Conservation (phyloP, 2,329 filamentous ascomycete genomes). For the Diplodia corticola region DNA sequence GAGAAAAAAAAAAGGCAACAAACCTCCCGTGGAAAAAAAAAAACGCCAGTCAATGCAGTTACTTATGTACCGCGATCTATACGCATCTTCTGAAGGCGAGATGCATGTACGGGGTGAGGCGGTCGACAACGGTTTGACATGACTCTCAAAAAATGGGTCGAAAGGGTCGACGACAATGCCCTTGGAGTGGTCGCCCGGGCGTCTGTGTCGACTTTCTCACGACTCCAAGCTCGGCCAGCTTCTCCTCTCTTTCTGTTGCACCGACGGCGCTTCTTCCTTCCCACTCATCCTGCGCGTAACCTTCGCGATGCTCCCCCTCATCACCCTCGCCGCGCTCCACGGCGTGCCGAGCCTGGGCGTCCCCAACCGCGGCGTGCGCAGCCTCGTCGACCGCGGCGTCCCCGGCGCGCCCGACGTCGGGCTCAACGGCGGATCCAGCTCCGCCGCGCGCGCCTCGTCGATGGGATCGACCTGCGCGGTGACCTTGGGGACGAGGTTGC, state of each 20-base stretch:
- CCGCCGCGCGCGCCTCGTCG: not conserved
- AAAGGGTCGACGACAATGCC: not conserved
- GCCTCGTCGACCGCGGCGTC: not conserved
- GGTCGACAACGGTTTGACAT: not conserved
- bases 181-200: not conserved
- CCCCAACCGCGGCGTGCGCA: not conserved
- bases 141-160: not conserved
- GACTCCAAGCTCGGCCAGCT: constrained; percentile 10
- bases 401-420: not conserved
- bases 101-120: not conserved
- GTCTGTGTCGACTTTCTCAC: not conserved
- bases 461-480: constrained; percentile 54
- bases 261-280: not conserved
- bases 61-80: not conserved
- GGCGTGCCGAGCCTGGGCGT: not conserved
- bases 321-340: not conserved
- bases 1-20: not conserved
- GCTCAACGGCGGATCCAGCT: not conserved
- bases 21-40: too few species aligned
- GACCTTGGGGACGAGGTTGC: constrained; percentile 51
- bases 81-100: not conserved
- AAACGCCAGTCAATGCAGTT: not conserved
- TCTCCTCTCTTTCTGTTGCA: constrained; percentile 8
- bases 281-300: not conserved
- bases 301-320: not conserved